Evolutionary conservation across 2,329 filamentous ascomycete species (phyloP), one percentile per base, ranked within the genome.

Genomic region (Ophidiomyces ophidiicola): DNA sequence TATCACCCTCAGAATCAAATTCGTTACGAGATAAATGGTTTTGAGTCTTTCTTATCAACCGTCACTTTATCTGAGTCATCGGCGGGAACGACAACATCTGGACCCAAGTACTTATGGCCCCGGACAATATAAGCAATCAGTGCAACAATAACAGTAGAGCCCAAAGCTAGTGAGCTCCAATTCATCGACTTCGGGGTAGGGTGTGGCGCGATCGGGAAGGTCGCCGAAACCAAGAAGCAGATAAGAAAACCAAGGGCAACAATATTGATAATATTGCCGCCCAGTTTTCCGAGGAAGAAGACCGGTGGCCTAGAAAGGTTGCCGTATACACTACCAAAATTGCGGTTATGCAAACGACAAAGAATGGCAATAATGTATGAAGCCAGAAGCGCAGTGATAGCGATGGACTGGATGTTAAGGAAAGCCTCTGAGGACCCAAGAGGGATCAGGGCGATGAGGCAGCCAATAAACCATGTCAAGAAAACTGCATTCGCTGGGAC

Each of bases 401-500:
- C 60, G 6, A 68, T 55, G 4, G 62, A 64, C 18, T 64, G 50
- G 32, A 68, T 61, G 41, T 62, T 62, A 41, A 61, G 57, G 38
- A 68, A 57, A 5, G 64, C 66, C 2, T 58, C 54, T 14, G 56
- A 51, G n/a, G 66, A 69, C 32, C 67, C 68, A 37, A 72, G 63
- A 46, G 70, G 71, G 57, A 72, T 69, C 19, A 72, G 53, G 0
- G 63, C 62, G 26, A 72, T 59, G 3, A 70, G 57, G 3, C 58
- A 53, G n/a, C 63, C 61, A 29, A 64, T 56, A 7, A 60, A 48
- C 5, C 67, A 60, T 2, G 67, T 65, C 5, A 68, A 54, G 40
- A 66, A 50, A 37, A 71, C 64, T 1, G 67, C 60, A 35, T 68
- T 62, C 4, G 70, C 57, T 3, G 68, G 68, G 37, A 68, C 59